Evolutionary conservation across 2,329 filamentous ascomycete species (phyloP), one percentile per base, ranked within the genome.

Genomic region (Albophoma yamanashiensis): DNA sequence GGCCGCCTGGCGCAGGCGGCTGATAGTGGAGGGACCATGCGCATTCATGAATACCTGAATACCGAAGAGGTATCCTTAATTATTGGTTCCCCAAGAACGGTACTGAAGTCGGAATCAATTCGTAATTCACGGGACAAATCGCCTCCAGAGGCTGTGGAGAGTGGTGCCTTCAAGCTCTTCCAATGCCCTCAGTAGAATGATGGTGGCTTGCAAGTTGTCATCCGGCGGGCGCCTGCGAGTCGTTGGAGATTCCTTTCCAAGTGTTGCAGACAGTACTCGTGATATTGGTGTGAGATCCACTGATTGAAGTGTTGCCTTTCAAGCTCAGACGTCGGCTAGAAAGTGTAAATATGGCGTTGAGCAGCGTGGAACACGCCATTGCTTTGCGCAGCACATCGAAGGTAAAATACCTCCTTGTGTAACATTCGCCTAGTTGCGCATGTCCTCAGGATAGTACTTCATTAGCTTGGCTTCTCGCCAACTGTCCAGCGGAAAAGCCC

Each of bases 321-420:
- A 67, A 61, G 55, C 77, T 81, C 43, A 84, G 69, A 65, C 85
- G 82, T 43, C 81, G 74, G 3, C 82, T 79, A 0, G 82, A 78
- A 4, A 84, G 73, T 2, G 82, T 82, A 50, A 83, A 76, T 34
- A 85, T 82, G 27, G 82, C 82, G 59, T 84, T 82, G 15, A 83
- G 72, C 4, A 86, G 73, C 2, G 80, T 78, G 0, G 78, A 78
- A 58, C 77, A 82, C 1, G 70, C 75, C 15, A 75, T 75, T 4
- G 83, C 81, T 25, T 79, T 73, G 59, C 79, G 75, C 0, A 83
- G 83, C 0, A 85, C 82, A 7, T 80, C 71, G 0, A 76, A 73
- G 59, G 80, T 78, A 64, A 86, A 86, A 61, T 82, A 80, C 22
- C 68, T 67, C 1, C 63, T 61, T 6, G 71, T 69, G 52, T 78